These are phyloP conservation scores for Pleurotus tuoliensis DNA, from an alignment of 768 basidiomycete species.

Conservation along the genomic window DNA sequence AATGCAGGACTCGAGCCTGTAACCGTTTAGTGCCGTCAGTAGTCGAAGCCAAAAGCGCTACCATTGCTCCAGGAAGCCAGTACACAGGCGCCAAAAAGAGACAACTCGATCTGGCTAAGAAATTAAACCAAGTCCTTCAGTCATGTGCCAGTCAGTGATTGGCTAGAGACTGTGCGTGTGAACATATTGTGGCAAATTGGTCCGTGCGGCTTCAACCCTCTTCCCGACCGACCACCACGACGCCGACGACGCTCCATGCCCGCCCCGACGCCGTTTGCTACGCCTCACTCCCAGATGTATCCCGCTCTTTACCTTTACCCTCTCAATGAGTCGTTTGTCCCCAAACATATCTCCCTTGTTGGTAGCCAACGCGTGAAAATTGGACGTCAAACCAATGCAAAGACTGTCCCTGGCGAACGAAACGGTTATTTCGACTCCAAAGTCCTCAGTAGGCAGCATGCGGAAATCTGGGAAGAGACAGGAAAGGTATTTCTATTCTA, in stretches of 20 bases:
- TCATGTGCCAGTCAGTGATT: no score
- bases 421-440: conserved; percentile 99
- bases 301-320: conserved; percentile 76
- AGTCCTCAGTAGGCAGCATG: conserved; percentile 88
- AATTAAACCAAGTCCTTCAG: no score
- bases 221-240: no score
- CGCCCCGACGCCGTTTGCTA: conserved; percentile 18
- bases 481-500: conserved; percentile 59
- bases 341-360: conserved; percentile 87
- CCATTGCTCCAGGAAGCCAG: conserved; percentile 87
- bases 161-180: neutral
- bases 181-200: no score
- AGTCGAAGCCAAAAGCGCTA: conserved; percentile 90
- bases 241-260: conserved; percentile 17
- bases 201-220: no score
- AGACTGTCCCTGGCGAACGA: conserved; percentile 87
- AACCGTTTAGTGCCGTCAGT: conserved; percentile 63
- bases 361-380: conserved; percentile 78
- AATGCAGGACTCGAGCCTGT: conserved; percentile 96
- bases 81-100: no score
- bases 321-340: conserved; percentile 89
- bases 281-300: conserved; percentile 19
- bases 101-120: no score
- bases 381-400: conserved; percentile 92
- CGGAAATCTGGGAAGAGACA: conserved; percentile 95